These are phyloP conservation scores for Grigorovia yakushimaensis DNA, from an alignment of 805 yeast species.

Conservation along the genomic window DNA sequence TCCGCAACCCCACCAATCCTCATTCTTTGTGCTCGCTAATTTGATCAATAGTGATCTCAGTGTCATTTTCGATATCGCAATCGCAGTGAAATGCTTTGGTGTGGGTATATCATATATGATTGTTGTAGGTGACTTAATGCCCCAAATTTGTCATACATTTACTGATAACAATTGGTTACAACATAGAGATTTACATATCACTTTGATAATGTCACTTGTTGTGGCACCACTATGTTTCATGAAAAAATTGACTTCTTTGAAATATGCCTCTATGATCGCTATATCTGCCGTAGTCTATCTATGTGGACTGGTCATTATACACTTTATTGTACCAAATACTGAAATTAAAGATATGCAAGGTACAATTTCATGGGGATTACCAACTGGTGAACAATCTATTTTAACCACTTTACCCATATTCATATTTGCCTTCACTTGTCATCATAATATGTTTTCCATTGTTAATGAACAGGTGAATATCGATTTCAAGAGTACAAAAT, in stretches of 20 bases:
- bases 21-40: conserved; percentile 55
- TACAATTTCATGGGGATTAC: conserved; percentile 37
- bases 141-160: conserved; percentile 35
- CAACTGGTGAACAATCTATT: conserved; percentile 37
- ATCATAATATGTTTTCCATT: conserved; percentile 87
- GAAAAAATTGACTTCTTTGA: conserved; percentile 68
- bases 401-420: conserved; percentile 79
- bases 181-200: conserved; percentile 51
- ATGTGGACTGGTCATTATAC: conserved; percentile 62
- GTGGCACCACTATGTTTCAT: conserved; percentile 54
- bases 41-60: conserved; percentile 52
- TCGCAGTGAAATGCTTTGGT: conserved; percentile 63
- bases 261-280: conserved; percentile 78
- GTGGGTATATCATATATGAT: conserved; percentile 59
- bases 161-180: conserved; percentile 28
- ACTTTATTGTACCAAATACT: conserved; percentile 35
- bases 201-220: conserved; percentile 40
- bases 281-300: conserved; percentile 72
- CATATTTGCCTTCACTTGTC: conserved; percentile 92
- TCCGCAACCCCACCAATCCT: conserved; percentile 33
- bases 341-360: conserved; percentile 34
- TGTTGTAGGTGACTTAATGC: conserved; percentile 63
- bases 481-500: conserved; percentile 37
- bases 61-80: conserved; percentile 56
- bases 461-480: conserved; percentile 67